phyloP scores from a whole-genome alignment of 106 monocot species.

The Posidonia australis region DNA sequence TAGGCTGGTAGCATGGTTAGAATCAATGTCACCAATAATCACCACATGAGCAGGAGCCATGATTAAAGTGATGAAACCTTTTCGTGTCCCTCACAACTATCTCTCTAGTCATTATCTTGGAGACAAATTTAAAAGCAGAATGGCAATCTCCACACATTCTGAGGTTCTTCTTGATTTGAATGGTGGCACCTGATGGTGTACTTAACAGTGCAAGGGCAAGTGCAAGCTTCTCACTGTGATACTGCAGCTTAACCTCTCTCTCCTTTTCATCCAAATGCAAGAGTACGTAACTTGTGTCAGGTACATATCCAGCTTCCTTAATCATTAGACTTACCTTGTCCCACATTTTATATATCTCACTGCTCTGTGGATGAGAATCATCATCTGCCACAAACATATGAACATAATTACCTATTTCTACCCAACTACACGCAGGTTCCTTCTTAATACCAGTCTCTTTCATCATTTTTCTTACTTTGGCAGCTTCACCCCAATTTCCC shows the following conservation, averaged over 20 bases:
- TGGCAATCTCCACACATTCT: slow-evolving; percentile 21
- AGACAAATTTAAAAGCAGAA: slow-evolving; percentile 15
- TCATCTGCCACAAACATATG: slow-evolving; percentile 15
- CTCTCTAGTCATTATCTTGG: slow-evolving; percentile 5
- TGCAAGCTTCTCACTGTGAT: slow-evolving; percentile 17
- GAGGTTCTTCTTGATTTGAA: slow-evolving; percentile 21
- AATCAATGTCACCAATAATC: slow-evolving; percentile 26
- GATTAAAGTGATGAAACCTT: slow-evolving; percentile 16
- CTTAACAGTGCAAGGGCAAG: slow-evolving; percentile 14
- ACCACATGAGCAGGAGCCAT: slow-evolving; percentile 12
- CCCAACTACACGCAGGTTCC: slow-evolving; percentile 22
- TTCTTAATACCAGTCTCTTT: slow-evolving; percentile 16
- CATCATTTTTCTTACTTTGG: slow-evolving; percentile 13
- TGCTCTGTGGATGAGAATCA: slow-evolving; percentile 11
- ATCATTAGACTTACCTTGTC: neutral
- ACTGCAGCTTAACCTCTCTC: slow-evolving; percentile 7
- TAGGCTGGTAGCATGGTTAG: neutral
- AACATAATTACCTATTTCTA: slow-evolving; percentile 10
- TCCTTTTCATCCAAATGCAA: neutral
- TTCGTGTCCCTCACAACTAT: slow-evolving; percentile 17
- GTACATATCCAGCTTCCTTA: neutral
- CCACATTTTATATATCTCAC: slow-evolving; percentile 4
- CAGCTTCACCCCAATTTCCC: slow-evolving; percentile 15
- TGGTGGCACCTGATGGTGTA: slow-evolving; percentile 1
- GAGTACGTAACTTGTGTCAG: slow-evolving; percentile 1